Conservation (phyloP, 2,329 filamentous ascomycete genomes). For the Verruconis gallopava region DNA sequence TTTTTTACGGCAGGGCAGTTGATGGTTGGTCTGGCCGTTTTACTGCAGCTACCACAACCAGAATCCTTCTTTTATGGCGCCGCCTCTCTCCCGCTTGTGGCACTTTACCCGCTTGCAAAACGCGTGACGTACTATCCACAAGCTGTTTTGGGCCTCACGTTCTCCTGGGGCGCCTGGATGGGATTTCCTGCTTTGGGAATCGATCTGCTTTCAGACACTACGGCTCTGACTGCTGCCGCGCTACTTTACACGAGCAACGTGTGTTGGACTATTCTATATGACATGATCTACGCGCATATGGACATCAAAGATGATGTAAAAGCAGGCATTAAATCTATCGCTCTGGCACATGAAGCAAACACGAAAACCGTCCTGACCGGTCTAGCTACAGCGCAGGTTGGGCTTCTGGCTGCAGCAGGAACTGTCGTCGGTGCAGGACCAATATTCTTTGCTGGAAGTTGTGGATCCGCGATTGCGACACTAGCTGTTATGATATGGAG, state of each 20-base stretch:
- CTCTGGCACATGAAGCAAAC: conserved; percentile 61
- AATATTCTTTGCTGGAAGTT: conserved; percentile 44
- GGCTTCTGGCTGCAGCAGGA: conserved; percentile 57
- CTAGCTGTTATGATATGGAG: conserved; percentile 46
- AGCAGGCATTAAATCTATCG: conserved; percentile 81
- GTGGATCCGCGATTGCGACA: conserved; percentile 42
- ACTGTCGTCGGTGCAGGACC: conserved; percentile 46
- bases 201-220: conserved; percentile 51
- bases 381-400: conserved; percentile 55
- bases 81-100: conserved; percentile 61
- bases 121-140: conserved; percentile 81
- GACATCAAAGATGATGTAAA: conserved; percentile 77
- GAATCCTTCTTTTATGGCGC: conserved; percentile 65
- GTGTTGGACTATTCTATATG: conserved; percentile 78
- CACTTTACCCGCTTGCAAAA: conserved; percentile 70
- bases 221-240: conserved; percentile 52
- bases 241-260: conserved; percentile 66
- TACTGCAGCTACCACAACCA: conserved; percentile 58
- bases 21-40: conserved; percentile 56
- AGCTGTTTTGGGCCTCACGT: conserved; percentile 68
- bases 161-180: conserved; percentile 82
- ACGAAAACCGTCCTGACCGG: conserved; percentile 65
- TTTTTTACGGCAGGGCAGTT: conserved; percentile 64
- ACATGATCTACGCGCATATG: conserved; percentile 91
- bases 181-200: conserved; percentile 74